A percentile compares a stretch with the other conserved stretches of the same genome.
Conservation (phyloP, 208 protist species). For the Leishmania gerbilli region DNA sequence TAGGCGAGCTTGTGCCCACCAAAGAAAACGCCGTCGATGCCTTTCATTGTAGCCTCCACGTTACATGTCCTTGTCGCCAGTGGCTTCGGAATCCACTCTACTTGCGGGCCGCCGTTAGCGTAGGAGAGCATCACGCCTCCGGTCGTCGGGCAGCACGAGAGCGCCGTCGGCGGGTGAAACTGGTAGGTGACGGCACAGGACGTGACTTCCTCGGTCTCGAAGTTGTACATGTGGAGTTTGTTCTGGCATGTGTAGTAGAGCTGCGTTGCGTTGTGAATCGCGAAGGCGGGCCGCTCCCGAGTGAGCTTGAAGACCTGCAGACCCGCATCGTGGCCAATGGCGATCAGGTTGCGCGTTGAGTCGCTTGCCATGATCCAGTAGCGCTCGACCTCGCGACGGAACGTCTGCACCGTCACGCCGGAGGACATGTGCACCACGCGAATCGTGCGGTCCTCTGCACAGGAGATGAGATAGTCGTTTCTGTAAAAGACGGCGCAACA, state of each 20-base stretch:
- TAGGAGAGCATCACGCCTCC: constrained; percentile 51
- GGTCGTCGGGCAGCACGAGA: constrained; percentile 70
- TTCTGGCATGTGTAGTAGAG: constrained; percentile 70
- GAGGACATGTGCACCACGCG: constrained; percentile 89
- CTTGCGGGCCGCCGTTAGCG: constrained; percentile 34
- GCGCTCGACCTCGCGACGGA: constrained; percentile 95
- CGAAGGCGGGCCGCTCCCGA: constrained; percentile 93
- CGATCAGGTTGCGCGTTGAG: constrained; percentile 95
- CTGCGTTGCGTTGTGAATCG: constrained; percentile 39
- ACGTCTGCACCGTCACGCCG: constrained; percentile 74
- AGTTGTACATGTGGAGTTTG: constrained; percentile 50
- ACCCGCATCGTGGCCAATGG: constrained; percentile 97
- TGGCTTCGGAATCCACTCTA: constrained; percentile 36
- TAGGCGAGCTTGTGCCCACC: constrained; percentile 95
- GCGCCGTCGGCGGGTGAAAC: constrained; percentile 50
- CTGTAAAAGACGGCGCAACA: constrained; percentile 96
- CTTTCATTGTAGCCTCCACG: constrained; percentile 32
- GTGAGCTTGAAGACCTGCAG: constrained; percentile 99
- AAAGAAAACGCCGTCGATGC: constrained; percentile 93
- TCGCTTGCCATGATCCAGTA: constrained; percentile 98
- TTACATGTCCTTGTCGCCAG: constrained; percentile 15
- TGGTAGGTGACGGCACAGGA: constrained; percentile 26
- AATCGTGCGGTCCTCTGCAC: constrained; percentile 96
- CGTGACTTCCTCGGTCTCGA: constrained; percentile 35
- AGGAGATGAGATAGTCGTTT: constrained; percentile 97